Conservation (phyloP, 192 early-diverging fungal species). For the Podila epigama region DNA sequence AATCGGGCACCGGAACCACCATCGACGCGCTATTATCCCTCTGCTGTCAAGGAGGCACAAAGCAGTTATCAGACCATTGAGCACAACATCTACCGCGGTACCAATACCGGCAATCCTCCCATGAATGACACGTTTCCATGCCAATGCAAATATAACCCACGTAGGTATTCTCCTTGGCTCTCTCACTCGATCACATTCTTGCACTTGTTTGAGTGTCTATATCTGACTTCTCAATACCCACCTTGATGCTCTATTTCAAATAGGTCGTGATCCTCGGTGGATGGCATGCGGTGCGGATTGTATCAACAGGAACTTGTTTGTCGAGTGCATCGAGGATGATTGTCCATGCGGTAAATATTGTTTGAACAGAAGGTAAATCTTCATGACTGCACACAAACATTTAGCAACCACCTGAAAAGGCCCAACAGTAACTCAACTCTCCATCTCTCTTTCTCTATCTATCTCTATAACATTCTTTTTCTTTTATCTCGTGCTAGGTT, state of each 20-base stretch:
- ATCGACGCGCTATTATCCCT: conserved; percentile 37
- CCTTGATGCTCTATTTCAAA: background rate
- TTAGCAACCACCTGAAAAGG: too few relatives aligned
- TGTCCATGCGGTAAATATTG: conserved; percentile 91
- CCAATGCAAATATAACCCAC: conserved; percentile 77
- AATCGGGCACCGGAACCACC: conserved; percentile 29
- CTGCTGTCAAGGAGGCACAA: conserved; percentile 58
- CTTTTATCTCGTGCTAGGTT: conserved; percentile 62
- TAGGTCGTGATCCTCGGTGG: conserved; percentile 54
- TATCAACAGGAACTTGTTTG: conserved; percentile 91
- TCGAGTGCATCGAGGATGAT: conserved; percentile 89
- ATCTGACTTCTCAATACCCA: background rate
- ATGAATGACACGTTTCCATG: conserved; percentile 79
- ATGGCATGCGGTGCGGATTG: conserved; percentile 93
- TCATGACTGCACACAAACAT: too few relatives aligned
- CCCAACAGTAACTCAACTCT: background rate
- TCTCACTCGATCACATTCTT: too few relatives aligned
- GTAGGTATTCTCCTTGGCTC: conserved; percentile 25
- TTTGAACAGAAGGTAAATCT: conserved; percentile 77
- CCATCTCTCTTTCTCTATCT: background rate
- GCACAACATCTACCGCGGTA: conserved; percentile 76
- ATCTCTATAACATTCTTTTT: background rate
- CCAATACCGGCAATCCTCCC: conserved; percentile 71
- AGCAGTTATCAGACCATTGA: conserved; percentile 71
- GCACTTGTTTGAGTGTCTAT: background rate